phyloP scores from a whole-genome alignment of 352 stramenopile genomes.

The Phytophthora melonis region DNA sequence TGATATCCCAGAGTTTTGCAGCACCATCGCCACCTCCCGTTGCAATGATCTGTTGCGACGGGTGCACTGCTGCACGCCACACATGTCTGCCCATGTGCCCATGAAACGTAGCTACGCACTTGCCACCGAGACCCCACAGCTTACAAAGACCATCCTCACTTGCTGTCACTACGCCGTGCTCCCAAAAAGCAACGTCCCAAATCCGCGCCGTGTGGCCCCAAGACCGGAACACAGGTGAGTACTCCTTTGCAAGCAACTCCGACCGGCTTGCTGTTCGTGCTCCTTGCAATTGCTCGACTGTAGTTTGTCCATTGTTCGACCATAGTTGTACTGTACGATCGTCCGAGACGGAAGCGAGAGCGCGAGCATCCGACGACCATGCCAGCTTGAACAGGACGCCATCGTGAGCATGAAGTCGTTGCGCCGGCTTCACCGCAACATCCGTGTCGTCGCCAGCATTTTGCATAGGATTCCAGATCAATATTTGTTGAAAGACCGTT shows the following conservation, averaged over 20 bases:
- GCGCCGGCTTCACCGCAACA: slow-evolving; percentile 42
- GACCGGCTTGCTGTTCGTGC: slow-evolving; percentile 5
- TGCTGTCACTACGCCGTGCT: slow-evolving; percentile 51
- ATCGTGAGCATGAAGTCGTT: slow-evolving; percentile 84
- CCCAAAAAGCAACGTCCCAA: slow-evolving; percentile 87
- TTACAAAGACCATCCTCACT: slow-evolving; percentile 87
- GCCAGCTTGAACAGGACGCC: slow-evolving; percentile 87
- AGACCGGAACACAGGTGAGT: slow-evolving; percentile 66
- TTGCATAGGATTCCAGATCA: slow-evolving; percentile 73
- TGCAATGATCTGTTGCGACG: slow-evolving; percentile 55
- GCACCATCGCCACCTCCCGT: slow-evolving; percentile 83
- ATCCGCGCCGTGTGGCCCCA: slow-evolving; percentile 88
- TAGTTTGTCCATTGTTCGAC: slow-evolving; percentile 49
- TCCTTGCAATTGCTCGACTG: slow-evolving; percentile 18
- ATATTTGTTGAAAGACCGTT: slow-evolving; percentile 89
- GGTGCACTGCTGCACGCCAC: slow-evolving; percentile 77
- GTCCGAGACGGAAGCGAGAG: slow-evolving; percentile 86
- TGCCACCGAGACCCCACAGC: slow-evolving; percentile 67
- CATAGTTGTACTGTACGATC: slow-evolving; percentile 88
- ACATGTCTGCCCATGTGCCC: slow-evolving; percentile 82
- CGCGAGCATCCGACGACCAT: slow-evolving; percentile 74
- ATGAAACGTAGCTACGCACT: slow-evolving; percentile 77
- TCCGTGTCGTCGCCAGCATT: slow-evolving; percentile 11
- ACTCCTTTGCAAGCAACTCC: slow-evolving; percentile 40
- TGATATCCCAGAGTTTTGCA: slow-evolving; percentile 83